phyloP scores from a whole-genome alignment of 2,329 filamentous ascomycete species.

The Alternaria sp. region DNA sequence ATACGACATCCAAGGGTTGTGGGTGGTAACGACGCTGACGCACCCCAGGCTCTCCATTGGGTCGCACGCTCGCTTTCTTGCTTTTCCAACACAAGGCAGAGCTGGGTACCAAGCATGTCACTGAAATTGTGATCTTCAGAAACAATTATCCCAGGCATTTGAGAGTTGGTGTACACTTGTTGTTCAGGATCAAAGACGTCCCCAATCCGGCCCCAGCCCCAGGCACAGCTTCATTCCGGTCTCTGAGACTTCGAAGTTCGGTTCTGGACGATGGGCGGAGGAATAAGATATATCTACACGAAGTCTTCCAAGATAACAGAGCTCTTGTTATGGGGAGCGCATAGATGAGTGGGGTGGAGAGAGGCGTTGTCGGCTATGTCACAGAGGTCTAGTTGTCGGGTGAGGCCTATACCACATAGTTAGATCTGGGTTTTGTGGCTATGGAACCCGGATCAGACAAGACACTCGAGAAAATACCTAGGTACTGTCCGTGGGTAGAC shows the following conservation, averaged over 20 bases:
- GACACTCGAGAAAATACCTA: too few relatives aligned
- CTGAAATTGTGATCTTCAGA: background rate
- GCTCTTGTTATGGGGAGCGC: background rate
- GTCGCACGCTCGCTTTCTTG: conserved; percentile 6
- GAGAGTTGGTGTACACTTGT: too few relatives aligned
- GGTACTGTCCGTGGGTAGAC: too few relatives aligned
- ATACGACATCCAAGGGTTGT: too few relatives aligned
- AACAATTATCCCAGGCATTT: too few relatives aligned
- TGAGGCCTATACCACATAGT: background rate
- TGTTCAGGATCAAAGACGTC: conserved; percentile 7
- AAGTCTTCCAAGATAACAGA: background rate
- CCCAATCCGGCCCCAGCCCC: background rate
- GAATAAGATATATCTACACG: background rate
- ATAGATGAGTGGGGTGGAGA: background rate
- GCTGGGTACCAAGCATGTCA: conserved; percentile 8
- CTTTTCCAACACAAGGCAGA: conserved; percentile 14
- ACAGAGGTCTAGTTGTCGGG: too few relatives aligned
- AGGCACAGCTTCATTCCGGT: background rate
- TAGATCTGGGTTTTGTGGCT: background rate
- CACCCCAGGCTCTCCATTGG: conserved; percentile 7
- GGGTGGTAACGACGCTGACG: background rate
- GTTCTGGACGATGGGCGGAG: background rate
- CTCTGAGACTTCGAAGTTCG: background rate
- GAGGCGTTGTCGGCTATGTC: too few relatives aligned
- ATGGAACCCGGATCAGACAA: too few relatives aligned